Conservation (phyloP, 768 basidiomycete genomes). For the Leccinum disarticulatum region DNA sequence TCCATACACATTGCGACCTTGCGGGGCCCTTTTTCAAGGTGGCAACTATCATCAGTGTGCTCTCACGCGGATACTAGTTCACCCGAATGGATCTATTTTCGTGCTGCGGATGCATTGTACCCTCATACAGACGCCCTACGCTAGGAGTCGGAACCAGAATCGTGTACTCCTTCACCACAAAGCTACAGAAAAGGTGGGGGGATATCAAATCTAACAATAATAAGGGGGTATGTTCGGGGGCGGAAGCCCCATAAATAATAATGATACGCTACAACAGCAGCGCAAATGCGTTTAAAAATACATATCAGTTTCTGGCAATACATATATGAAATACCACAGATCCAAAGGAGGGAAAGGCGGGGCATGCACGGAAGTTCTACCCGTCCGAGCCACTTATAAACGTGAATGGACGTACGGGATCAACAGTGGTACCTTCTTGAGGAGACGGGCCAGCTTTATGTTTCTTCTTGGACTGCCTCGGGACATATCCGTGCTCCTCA, state of each 20-base stretch:
- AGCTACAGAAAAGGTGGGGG: constrained; percentile 18
- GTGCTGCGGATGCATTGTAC: not conserved
- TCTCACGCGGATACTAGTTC: constrained; percentile 9
- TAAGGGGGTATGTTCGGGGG: constrained; percentile 16
- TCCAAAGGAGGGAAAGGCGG: constrained; percentile 4
- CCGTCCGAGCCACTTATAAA: constrained; percentile 30
- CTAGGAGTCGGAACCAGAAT: not conserved
- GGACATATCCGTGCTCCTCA: constrained; percentile 49
- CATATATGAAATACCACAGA: constrained; percentile 22
- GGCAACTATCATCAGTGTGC: not conserved
- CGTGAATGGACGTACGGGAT: constrained; percentile 34
- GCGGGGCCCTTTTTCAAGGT: not conserved
- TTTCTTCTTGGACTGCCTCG: constrained; percentile 46
- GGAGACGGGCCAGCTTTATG: constrained; percentile 36
- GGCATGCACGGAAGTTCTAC: constrained; percentile 15
- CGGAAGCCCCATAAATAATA: constrained; percentile 18
- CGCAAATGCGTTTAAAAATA: constrained; percentile 23
- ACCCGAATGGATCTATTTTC: not conserved
- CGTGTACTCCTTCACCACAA: constrained; percentile 4
- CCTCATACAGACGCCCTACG: not conserved
- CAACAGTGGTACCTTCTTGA: constrained; percentile 24
- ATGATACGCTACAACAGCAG: constrained; percentile 14
- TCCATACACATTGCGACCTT: not conserved
- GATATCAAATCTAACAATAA: constrained; percentile 12
- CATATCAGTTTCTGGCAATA: constrained; percentile 22